A percentile compares a stretch with the other conserved stretches of the same genome.
Evolutionary conservation across 345 rosid genomes (phyloP).

Genomic region (Pistacia atlantica): DNA sequence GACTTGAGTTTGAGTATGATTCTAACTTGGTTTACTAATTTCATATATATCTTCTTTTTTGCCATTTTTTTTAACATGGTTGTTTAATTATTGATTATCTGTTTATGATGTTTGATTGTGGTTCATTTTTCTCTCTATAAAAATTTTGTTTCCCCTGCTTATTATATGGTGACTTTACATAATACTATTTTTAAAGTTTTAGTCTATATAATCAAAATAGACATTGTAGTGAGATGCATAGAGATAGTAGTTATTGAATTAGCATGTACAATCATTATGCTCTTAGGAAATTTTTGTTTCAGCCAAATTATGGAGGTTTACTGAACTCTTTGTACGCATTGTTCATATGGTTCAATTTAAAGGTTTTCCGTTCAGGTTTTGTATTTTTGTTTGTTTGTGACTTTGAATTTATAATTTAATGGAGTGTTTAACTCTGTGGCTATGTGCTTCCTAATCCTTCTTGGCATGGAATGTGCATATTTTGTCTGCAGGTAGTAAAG

Average conservation of each 20-base stretch:
- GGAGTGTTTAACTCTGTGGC: no score
- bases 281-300: no score
- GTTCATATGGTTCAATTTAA: no score
- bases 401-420: no score
- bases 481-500: conserved; percentile 37
- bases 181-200: neutral
- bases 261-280: neutral
- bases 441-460: neutral
- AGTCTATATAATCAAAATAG: neutral
- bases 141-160: neutral
- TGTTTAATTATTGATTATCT: neutral
- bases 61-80: neutral
- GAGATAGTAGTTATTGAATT: neutral
- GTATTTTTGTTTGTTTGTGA: no score
- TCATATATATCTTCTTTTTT: neutral
- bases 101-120: neutral
- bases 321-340: no score
- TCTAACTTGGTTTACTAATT: conserved; percentile 9
- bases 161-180: neutral
- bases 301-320: no score
- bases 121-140: neutral
- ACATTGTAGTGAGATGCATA: neutral
- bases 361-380: no score
- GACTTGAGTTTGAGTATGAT: conserved; percentile 41
- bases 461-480: neutral